These are phyloP conservation scores for Paracorniculantispora psalliotae DNA, from an alignment of 2,329 filamentous ascomycete species.

Conservation along the genomic window DNA sequence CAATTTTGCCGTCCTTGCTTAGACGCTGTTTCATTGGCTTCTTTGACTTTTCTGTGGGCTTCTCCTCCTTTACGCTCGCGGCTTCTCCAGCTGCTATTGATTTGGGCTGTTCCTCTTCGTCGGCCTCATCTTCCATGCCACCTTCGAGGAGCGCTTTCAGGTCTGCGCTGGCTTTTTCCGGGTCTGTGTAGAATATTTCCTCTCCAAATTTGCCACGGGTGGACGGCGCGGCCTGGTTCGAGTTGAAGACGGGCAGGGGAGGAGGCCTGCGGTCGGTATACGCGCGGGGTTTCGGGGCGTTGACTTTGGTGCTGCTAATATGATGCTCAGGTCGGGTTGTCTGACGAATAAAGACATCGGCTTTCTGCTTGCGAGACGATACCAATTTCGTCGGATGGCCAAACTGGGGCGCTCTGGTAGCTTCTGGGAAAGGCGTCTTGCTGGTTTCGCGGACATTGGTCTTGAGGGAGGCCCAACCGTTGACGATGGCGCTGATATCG, in stretches of 20 bases:
- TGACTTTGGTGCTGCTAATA: slow-evolving; percentile 40
- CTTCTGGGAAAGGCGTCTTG: slow-evolving; percentile 16
- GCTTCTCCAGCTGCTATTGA: neutral
- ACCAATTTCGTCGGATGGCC: slow-evolving; percentile 39
- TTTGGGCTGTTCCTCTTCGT: slow-evolving; percentile 39
- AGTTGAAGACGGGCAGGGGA: slow-evolving; percentile 45
- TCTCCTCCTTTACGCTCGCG: neutral
- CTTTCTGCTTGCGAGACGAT: slow-evolving; percentile 51
- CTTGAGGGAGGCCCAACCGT: slow-evolving; percentile 25
- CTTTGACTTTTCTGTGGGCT: slow-evolving; percentile 3
- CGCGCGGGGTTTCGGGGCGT: slow-evolving; percentile 43
- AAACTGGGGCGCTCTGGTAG: slow-evolving; percentile 26
- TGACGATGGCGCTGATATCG: slow-evolving; percentile 28
- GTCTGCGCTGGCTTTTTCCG: slow-evolving; percentile 66
- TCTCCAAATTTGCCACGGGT: slow-evolving; percentile 27
- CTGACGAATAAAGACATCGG: slow-evolving; percentile 50
- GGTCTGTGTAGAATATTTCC: slow-evolving; percentile 62
- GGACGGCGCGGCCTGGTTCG: slow-evolving; percentile 22
- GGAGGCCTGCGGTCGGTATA: slow-evolving; percentile 44
- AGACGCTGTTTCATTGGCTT: slow-evolving; percentile 20
- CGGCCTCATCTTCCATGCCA: slow-evolving; percentile 69
- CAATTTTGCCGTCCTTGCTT: slow-evolving; percentile 50
- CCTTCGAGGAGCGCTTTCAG: slow-evolving; percentile 79
- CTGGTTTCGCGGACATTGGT: slow-evolving; percentile 17
- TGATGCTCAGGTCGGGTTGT: slow-evolving; percentile 55